Conservation (phyloP, 1,284 basidiomycete species). For the Trichosporon sp. region DNA sequence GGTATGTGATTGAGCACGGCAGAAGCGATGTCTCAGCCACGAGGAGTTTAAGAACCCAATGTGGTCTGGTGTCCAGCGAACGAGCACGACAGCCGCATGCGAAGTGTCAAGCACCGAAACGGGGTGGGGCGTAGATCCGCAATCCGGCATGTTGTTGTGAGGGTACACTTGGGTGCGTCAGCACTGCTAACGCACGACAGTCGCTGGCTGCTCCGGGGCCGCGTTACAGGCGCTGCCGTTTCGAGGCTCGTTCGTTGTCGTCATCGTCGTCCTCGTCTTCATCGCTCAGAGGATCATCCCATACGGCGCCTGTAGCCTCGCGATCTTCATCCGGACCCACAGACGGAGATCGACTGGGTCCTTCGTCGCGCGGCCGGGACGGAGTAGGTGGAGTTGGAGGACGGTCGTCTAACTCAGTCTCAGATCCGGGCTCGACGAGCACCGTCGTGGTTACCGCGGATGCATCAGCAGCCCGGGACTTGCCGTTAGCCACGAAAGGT, state of each 20-base stretch:
- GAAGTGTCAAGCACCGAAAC: not conserved
- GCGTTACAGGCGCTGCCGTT: slow-evolving; percentile 16
- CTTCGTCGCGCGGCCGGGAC: not conserved
- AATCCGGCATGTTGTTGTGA: not conserved
- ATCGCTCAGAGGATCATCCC: slow-evolving; percentile 27
- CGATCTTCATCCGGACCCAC: slow-evolving; percentile 26
- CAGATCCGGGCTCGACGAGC: not conserved
- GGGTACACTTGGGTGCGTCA: too few species aligned
- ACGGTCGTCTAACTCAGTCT: not conserved
- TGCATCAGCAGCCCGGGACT: not conserved
- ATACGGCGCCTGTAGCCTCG: slow-evolving; percentile 22
- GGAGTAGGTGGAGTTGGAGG: slow-evolving; percentile 23
- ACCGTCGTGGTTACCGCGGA: not conserved
- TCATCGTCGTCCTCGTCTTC: slow-evolving; percentile 22
- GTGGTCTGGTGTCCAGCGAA: not conserved
- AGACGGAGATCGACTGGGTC: slow-evolving; percentile 26
- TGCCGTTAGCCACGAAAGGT: slow-evolving; percentile 56
- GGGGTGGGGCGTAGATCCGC: not conserved
- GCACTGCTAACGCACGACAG: too few species aligned
- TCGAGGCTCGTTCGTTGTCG: not conserved
- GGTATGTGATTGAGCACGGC: not conserved
- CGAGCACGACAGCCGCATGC: too few species aligned
- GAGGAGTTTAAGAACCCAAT: not conserved
- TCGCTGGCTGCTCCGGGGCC: too few species aligned
- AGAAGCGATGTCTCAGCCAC: not conserved